Evolutionary conservation across 768 basidiomycete species (phyloP), one percentile per base, ranked within the genome.

Genomic region (Kwoniella europaea): DNA sequence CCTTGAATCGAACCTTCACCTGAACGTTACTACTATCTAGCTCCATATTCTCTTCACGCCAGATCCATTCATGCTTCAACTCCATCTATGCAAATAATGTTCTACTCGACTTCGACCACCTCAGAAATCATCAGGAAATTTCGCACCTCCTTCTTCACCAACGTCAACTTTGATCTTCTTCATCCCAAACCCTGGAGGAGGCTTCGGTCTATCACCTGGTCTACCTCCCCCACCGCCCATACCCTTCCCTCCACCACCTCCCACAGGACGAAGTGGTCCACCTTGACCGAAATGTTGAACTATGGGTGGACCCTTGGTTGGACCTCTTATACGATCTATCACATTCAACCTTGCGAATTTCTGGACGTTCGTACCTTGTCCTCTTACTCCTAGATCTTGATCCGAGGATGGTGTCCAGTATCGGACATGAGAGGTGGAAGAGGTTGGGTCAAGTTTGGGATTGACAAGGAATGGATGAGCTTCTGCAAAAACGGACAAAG

Each of bases 381-480:
- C 75, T 7, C 79, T 68, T 5, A 70, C 67, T 12, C 82, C 82
- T 13, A 83, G 73, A n/a, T 60, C 16, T 35, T 56, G 43, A 35
- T 68, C 58, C 1, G 69, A 50, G 1, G 56, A 56, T 1, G 74
- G 72, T 15, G 68, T 67, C 82, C 82, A 83, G 20, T 82, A 65
- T 59, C 57, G 52, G 20, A 61, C 60, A 50, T 63, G 63, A 3
- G 68, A 64, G 4, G 62, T 65, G 10, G 62, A 27, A 10, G 68
- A 70, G 24, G 62, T 70, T 5, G 68, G 72, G 1, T 71, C 63
- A 35, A 75, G 74, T 18, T 68, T 56, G 4, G 76, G 72, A 67
- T 82, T 74, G 58, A 76, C 65, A 54, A 84, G 58, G 63, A 84
- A 72, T 1, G 82, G 81, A 63, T 84, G 83, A 15, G 83, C 82